Evolutionary conservation across 306 rosid species (phyloP), one percentile per base, ranked within the genome.

Genomic region (Hippophae tibetana): DNA sequence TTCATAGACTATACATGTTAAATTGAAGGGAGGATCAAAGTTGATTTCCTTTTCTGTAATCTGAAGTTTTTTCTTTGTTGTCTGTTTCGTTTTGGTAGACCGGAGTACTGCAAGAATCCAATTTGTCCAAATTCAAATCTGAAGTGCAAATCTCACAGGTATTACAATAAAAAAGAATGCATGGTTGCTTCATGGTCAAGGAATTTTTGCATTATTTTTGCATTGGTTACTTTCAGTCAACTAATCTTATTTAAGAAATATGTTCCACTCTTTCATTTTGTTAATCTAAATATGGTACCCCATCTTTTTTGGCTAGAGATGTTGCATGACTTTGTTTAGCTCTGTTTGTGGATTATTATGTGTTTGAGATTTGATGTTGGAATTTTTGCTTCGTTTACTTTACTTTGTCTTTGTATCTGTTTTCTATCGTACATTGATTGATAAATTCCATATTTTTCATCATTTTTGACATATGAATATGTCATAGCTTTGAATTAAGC

Each of bases 61-160:
- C 38, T 31, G 38, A 31, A 31, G 38, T 31, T 31, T 31, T 31
- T 31, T 3, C 38, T 31, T 31, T 31, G 38, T 31, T 31, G 38
- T 31, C 38, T 59, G 58, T 31, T 7, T 6, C 47, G 3, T 2
- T 18, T 23, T 64, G 61, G 69, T 47, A 84, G 90, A 63, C 77
- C 8, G 85, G 64, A 54, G 43, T 81, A 74, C 7, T 69, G 13
- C 81, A 74, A 8, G 78, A 81, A 66, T 64, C 87, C 8, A 78
- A 74, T n/a, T 58, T 78, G 49, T 81, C 87, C 0, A 78, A 81
- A 52, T 84, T 84, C 47, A 74, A 84, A 53, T 48, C 81, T 38
- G 72, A 81, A 74, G 76, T 81, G 40, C 70, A 81, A 65, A 76
- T 61, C 59, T 76, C 77, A 43, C 90, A 84, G 90, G 90, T 84